Conservation (phyloP, 305 asterid species). For the Stenogyne calaminthoides region DNA sequence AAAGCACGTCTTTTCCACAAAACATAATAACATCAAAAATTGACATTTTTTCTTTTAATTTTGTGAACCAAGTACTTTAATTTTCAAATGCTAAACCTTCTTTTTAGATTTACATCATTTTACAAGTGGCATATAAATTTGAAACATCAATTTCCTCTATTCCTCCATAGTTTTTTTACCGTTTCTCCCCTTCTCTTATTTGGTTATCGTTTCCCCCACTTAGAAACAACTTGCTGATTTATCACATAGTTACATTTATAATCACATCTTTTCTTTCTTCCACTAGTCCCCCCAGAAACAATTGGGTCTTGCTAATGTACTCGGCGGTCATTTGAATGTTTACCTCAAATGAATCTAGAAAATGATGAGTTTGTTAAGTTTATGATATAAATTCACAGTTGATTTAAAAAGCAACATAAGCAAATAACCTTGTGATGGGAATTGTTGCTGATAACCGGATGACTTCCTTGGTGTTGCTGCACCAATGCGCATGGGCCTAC, state of each 20-base stretch:
- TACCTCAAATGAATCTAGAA: not conserved
- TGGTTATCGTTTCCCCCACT: not conserved
- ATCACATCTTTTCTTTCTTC: constrained; percentile 1
- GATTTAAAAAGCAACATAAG: constrained; percentile 33
- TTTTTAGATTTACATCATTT: not conserved
- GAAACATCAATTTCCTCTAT: not conserved
- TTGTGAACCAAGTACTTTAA: no score
- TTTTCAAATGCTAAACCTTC: not conserved
- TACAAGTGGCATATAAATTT: not conserved
- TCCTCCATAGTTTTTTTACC: no score
- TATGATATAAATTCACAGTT: not conserved
- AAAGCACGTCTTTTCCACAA: not conserved
- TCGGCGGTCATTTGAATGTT: not conserved
- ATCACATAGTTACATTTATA: not conserved
- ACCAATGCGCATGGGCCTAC: constrained; percentile 96
- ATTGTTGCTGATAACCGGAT: constrained; percentile 78
- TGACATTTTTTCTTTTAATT: not conserved
- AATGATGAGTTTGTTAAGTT: not conserved
- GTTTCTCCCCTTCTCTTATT: not conserved
- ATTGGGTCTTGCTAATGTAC: not conserved
- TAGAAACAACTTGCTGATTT: not conserved
- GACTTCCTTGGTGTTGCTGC: constrained; percentile 96
- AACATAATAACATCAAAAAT: not conserved
- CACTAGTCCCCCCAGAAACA: not conserved
- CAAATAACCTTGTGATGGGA: constrained; percentile 62